Conservation (phyloP, 2,329 filamentous ascomycete genomes). For the Coniochaeta sp. region DNA sequence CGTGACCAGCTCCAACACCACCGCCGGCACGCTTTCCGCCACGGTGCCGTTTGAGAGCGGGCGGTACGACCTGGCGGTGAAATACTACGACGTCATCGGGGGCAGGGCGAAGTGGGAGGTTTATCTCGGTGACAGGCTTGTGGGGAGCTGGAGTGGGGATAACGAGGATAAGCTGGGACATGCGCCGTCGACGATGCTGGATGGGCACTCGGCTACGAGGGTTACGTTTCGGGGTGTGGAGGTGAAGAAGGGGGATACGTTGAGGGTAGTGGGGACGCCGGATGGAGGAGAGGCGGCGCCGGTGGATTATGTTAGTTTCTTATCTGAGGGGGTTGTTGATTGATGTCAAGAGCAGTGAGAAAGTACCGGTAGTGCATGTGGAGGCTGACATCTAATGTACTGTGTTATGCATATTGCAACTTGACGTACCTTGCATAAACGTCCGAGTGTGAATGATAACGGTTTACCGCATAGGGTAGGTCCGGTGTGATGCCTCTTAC, state of each 20-base stretch:
- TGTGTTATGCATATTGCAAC: too few relatives aligned
- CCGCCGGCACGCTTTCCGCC: conserved; percentile 39
- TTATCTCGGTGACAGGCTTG: conserved; percentile 40
- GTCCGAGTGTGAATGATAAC: too few relatives aligned
- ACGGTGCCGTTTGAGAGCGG: conserved; percentile 41
- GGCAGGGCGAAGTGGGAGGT: conserved; percentile 50
- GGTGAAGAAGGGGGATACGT: conserved; percentile 40
- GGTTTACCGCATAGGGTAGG: too few relatives aligned
- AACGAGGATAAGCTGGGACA: conserved; percentile 52
- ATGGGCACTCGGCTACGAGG: conserved; percentile 58
- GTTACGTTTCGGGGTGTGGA: conserved; percentile 48
- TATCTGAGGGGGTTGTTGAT: conserved; percentile 52
- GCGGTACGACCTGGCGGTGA: conserved; percentile 56
- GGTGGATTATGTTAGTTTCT: conserved; percentile 58
- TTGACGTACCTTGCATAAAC: too few relatives aligned
- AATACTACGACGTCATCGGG: conserved; percentile 58
- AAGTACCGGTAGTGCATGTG: too few relatives aligned
- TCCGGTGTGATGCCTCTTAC: too few relatives aligned
- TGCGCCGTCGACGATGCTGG: conserved; percentile 49
- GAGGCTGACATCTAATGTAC: too few relatives aligned
- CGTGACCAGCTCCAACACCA: conserved; percentile 46
- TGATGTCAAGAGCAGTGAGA: too few relatives aligned
- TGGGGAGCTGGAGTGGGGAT: conserved; percentile 55
- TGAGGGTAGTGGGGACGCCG: conserved; percentile 50
- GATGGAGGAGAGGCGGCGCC: conserved; percentile 58